phyloP scores from a whole-genome alignment of 495 filamentous ascomycete genomes.

The Aspergillus olivimuriae region DNA sequence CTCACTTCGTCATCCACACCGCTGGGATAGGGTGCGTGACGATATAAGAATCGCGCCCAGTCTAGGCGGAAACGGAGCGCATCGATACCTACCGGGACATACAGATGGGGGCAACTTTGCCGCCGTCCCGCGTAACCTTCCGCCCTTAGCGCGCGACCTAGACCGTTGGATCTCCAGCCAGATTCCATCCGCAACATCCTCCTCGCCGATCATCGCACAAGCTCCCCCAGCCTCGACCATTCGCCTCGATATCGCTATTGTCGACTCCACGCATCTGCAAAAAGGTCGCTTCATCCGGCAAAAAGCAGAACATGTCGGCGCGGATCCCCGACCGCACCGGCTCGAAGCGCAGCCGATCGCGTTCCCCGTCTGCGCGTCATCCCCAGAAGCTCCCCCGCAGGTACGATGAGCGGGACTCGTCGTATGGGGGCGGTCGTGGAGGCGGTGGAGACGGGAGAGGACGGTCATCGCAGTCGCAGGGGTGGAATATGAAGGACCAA shows the following conservation, averaged over 20 bases:
- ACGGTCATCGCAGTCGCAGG: constrained; percentile 19
- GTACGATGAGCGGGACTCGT: constrained; percentile 24
- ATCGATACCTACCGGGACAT: not conserved
- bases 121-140: constrained; percentile 25
- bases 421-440: constrained; percentile 21
- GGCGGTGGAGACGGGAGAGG: constrained; percentile 18
- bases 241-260: too few species aligned
- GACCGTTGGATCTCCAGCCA: too few species aligned
- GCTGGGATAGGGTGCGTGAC: too few species aligned
- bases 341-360: constrained; percentile 35
- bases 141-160: too few species aligned
- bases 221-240: too few species aligned
- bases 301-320: constrained; percentile 23
- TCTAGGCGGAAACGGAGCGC: not conserved
- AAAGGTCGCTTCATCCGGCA: not conserved
- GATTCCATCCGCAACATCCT: too few species aligned
- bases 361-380: constrained; percentile 37
- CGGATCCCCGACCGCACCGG: constrained; percentile 26
- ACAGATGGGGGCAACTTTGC: constrained; percentile 14
- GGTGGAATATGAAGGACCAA: constrained; percentile 41
- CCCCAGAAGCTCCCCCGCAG: constrained; percentile 32
- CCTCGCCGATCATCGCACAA: not conserved
- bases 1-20: too few species aligned
- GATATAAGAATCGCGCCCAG: not conserved
- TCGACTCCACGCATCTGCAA: too few species aligned